Base-by-base conservation (phyloP, 129 eudicot species). In the Chrysanthemum lavandulifolium region DNA sequence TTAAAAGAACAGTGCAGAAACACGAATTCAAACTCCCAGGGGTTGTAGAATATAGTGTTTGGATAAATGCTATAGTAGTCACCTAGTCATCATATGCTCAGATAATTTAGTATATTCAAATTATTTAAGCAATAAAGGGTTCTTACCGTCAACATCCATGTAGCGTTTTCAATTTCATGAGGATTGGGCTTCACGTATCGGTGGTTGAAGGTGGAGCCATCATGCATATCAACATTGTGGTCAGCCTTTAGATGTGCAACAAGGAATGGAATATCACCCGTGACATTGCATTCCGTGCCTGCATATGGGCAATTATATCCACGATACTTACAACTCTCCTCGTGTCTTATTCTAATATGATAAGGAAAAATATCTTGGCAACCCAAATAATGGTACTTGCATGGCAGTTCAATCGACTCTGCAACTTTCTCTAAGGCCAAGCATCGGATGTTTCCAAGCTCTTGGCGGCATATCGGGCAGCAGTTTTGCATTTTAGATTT, bases 101-200 rank as follows among this genome's bases (percentile, higher is more conserved):
- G 43, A 2, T 16, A 5, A 13, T 40, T 40, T 11, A n/a, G 40
- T 58, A 72, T 0, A 72, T 13, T 59, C 10, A 5, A 6, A 43
- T 10, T 11, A 58, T 21, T 71, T 13, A 10, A 23, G 36, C 65
- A 40, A 79, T 75, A 75, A 59, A 60, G 61, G 56, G 51, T 50
- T 52, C 85, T 73, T 76, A 87, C 92, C 2, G 92, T 87, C 58
- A 87, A 73, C 92, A 84, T 84, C 92, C 89, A 87, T 11, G 92
- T 87, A 53, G 92, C 92, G 31, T 84, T 87, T 69, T 87, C 92
- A 47, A 87, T 87, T 72, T 87, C 89, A 6, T 84, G 84, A 43
- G 92, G 89, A 76, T 84, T 84, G 43, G 92, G 81, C 58, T 84
- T 84, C 71, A 87, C 87, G 31, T 87, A 87, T 19, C 92, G 82